Percentiles rank a stretch among this genome's conserved stretches.
phyloP scores from a whole-genome alignment of 306 rosid species.

The Corylus heterophylla region DNA sequence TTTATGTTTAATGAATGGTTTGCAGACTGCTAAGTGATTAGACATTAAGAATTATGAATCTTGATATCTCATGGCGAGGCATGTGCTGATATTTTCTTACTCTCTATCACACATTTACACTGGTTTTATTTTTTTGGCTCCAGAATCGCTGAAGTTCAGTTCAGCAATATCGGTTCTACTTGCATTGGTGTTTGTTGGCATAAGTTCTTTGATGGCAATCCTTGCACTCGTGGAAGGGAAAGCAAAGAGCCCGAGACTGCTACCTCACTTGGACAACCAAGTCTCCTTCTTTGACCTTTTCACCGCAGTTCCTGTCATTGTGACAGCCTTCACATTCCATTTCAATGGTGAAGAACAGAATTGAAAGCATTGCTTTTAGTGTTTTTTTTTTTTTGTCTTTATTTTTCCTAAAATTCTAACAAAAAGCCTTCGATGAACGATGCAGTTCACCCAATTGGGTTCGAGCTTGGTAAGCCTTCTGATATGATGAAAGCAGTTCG shows the following conservation, averaged over 20 bases:
- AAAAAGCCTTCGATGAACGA: background rate
- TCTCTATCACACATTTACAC: background rate
- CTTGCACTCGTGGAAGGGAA: slow-evolving; percentile 67
- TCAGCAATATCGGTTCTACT: slow-evolving; percentile 75
- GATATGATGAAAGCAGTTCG: slow-evolving; percentile 72
- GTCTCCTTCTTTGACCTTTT: slow-evolving; percentile 86
- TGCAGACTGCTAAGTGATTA: background rate
- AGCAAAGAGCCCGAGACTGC: slow-evolving; percentile 57
- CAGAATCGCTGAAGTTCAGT: slow-evolving; percentile 80
- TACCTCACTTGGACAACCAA: slow-evolving; percentile 63
- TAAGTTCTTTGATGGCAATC: slow-evolving; percentile 77
- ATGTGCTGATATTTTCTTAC: background rate
- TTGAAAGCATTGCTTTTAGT: background rate
- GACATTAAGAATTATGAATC: slow-evolving; percentile 4
- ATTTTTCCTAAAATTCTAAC: background rate
- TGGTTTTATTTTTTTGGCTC: slow-evolving; percentile 15
- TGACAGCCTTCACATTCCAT: slow-evolving; percentile 91
- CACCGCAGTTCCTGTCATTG: slow-evolving; percentile 92
- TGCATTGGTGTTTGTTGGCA: slow-evolving; percentile 80
- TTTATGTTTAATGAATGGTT: background rate
- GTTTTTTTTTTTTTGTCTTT: background rate
- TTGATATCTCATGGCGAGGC: background rate
- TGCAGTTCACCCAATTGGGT: slow-evolving; percentile 92
- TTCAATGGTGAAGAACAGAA: slow-evolving; percentile 57
- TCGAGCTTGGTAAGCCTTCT: slow-evolving; percentile 70